A percentile compares a stretch with the other conserved stretches of the same genome.
Conservation (phyloP, 192 early-diverging fungal genomes). For the Coemansia sp. region DNA sequence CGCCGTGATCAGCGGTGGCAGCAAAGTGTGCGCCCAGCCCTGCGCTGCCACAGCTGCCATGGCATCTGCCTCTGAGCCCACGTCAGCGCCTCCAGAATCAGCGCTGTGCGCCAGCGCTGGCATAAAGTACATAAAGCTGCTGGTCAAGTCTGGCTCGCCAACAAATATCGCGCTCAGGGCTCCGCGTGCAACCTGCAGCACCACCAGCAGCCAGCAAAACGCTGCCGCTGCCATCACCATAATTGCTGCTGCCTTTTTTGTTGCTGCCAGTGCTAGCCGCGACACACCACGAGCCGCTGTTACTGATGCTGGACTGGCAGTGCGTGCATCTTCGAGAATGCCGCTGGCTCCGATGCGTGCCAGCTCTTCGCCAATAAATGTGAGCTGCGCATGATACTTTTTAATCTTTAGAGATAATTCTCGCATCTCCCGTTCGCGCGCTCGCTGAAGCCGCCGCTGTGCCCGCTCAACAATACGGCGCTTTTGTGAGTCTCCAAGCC, state of each 20-base stretch:
- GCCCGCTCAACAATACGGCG: slow-evolving; percentile 10
- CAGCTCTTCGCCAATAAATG: slow-evolving; percentile 38
- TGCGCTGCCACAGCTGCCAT: background rate
- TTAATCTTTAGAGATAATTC: slow-evolving; percentile 39
- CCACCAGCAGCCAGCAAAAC: slow-evolving; percentile 51
- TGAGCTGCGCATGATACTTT: slow-evolving; percentile 40
- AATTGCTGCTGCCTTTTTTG: slow-evolving; percentile 14
- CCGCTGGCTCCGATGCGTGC: slow-evolving; percentile 30
- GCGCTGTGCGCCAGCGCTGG: slow-evolving; percentile 18
- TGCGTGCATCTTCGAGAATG: slow-evolving; percentile 11
- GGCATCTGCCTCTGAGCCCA: background rate
- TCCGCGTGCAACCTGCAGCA: slow-evolving; percentile 44
- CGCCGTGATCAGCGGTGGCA: slow-evolving; percentile 24
- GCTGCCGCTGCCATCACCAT: slow-evolving; percentile 20
- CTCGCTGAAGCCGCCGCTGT: slow-evolving; percentile 15
- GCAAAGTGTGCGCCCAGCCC: background rate
- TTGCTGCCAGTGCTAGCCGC: slow-evolving; percentile 8
- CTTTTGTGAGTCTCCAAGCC: background rate
- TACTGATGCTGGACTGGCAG: background rate
- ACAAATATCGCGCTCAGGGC: slow-evolving; percentile 52
- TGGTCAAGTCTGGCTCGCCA: slow-evolving; percentile 45
- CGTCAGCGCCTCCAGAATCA: background rate
- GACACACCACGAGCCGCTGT: background rate
- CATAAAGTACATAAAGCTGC: slow-evolving; percentile 43
- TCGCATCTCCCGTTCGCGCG: slow-evolving; percentile 45